Evolutionary conservation across 768 basidiomycete genomes (phyloP), one percentile per base, ranked within the genome.

Genomic region (Amanita phalloides): DNA sequence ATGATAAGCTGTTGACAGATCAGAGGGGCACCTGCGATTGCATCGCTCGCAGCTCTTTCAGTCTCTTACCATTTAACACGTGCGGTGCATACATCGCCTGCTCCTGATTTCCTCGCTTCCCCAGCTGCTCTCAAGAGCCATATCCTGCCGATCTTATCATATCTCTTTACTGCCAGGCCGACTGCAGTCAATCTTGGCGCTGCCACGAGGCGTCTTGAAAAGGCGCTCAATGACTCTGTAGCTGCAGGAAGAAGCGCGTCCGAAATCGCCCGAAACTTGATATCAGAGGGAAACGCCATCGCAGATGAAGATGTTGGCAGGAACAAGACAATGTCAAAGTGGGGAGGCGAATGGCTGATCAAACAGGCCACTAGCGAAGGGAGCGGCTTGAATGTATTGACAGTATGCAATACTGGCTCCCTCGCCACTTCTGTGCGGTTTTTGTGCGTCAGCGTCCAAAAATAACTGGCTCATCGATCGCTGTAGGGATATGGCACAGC

Each of bases 371-470:
- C 71, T 63, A 57, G 64, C 54, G 60, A 56, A 23, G 63, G 61
- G 45, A 67, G 58, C 1, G 74, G 70, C 36, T 65, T 96, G 53
- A 92, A 89, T 61, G 79, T 95, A 17, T 70, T 96, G 65, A 96
- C 94, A 13, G 90, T 97, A 9, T 97, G 94, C 70, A 97, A 97
- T 65, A 98, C 94, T n/a, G 94, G 94, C 3, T 90, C 87, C 21
- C 75, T 98, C 56, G 94, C 95, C 1, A 96, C 93, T 8, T 95
- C 92, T 28, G 92, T 92, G 58, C 51, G 33, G 84, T 59, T 45
- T 50, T 48, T 47, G 28, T 42, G 44, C 41, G 28, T 23, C 25
- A 37, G 14, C 36, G 17, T 48, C 8, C 47, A 4, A 17, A 32
- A 53, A 6, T 26, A 33, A 17, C 46, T n/a, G 39, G 39, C 39